Conservation (phyloP, 768 basidiomycete species). For the Tricholomella constricta region DNA sequence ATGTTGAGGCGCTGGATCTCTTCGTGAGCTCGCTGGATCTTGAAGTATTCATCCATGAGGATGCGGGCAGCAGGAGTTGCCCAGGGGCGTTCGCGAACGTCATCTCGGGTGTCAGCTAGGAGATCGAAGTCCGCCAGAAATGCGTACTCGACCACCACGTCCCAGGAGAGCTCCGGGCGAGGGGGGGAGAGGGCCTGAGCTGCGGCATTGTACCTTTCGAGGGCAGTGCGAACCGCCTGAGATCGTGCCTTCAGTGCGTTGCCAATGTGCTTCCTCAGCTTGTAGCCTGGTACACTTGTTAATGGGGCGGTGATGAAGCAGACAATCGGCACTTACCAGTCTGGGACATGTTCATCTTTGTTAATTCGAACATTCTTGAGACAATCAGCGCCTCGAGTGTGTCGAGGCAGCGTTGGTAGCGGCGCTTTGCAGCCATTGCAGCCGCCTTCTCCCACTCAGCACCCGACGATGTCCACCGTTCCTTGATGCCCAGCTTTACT, state of each 20-base stretch:
- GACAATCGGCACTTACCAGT: conserved; percentile 22
- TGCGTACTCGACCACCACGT: conserved; percentile 20
- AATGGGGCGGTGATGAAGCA: neutral
- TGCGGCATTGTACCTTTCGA: conserved; percentile 21
- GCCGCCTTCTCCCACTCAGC: conserved; percentile 9
- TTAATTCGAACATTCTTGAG: conserved; percentile 25
- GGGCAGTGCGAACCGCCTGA: conserved; percentile 18
- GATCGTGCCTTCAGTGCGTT: conserved; percentile 12
- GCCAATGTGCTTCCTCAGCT: conserved; percentile 11
- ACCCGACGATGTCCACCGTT: conserved; percentile 12
- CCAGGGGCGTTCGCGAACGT: conserved; percentile 14
- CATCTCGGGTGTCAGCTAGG: conserved; percentile 13
- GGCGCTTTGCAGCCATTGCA: neutral
- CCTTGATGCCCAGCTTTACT: conserved; percentile 9
- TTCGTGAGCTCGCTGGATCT: conserved; percentile 1
- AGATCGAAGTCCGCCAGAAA: conserved; percentile 22
- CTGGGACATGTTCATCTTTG: conserved; percentile 26
- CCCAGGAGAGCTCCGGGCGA: conserved; percentile 14
- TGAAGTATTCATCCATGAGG: conserved; percentile 18
- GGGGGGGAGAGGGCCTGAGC: conserved; percentile 21
- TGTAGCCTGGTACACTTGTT: conserved; percentile 7
- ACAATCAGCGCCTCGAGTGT: conserved; percentile 21
- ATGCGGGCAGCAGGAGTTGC: conserved; percentile 13
- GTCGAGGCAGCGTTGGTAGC: conserved; percentile 22
- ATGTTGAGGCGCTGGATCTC: conserved; percentile 8